Evolutionary conservation across 1,284 basidiomycete genomes (phyloP).

Genomic region (Melampsora abietis-canadensis): DNA sequence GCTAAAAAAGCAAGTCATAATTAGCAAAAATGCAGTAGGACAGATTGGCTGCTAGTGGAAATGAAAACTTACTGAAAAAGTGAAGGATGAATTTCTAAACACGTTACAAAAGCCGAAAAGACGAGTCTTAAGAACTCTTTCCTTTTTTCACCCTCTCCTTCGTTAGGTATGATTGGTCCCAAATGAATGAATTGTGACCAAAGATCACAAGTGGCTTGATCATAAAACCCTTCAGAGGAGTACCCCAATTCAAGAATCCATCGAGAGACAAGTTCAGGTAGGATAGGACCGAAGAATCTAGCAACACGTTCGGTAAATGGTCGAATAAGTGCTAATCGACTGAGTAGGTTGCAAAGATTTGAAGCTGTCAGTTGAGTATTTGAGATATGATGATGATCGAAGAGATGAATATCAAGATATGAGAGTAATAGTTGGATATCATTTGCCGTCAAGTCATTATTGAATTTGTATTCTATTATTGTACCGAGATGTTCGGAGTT

Average conservation of each 20-base stretch:
- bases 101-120: conserved; percentile 27
- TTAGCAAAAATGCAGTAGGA: too few relatives aligned
- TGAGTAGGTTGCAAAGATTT: conserved; percentile 13
- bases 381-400: background rate
- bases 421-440: conserved; percentile 11
- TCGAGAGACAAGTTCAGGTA: conserved; percentile 33
- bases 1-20: conserved; percentile 14
- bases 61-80: conserved; percentile 19
- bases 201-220: background rate
- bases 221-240: conserved; percentile 9
- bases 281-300: conserved; percentile 22
- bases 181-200: background rate
- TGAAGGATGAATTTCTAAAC: conserved; percentile 21
- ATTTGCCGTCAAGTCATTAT: conserved; percentile 11
- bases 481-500: background rate
- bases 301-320: conserved; percentile 30
- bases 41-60: background rate
- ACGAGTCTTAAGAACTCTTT: conserved; percentile 20
- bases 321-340: conserved; percentile 21
- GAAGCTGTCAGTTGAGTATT: conserved; percentile 3
- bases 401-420: conserved; percentile 3
- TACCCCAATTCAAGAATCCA: conserved; percentile 22
- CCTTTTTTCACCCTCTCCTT: conserved; percentile 6
- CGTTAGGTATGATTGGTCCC: background rate
- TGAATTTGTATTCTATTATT: conserved; percentile 5